A percentile compares a stretch with the other conserved stretches of the same genome.
Evolutionary conservation across 176 grass and related monocot species (phyloP).

Genomic region (Aegilops sharonensis): DNA sequence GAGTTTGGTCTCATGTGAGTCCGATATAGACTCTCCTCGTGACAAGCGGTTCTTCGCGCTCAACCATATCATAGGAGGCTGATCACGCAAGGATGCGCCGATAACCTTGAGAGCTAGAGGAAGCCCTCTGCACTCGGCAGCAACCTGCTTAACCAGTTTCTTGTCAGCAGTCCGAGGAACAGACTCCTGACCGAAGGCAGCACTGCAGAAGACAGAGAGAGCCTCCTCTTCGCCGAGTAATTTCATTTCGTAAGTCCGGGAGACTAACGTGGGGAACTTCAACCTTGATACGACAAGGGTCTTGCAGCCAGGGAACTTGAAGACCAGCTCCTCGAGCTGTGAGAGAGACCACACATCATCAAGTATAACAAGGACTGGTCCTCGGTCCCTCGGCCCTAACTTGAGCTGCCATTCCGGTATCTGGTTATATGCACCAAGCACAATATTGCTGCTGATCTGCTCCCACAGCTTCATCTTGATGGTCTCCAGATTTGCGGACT

Average conservation of each 20-base stretch:
- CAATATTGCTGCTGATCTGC: conserved; percentile 79
- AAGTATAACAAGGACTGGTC: conserved; percentile 78
- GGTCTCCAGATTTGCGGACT: conserved; percentile 75
- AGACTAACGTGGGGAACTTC: conserved; percentile 71
- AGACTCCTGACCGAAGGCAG: conserved; percentile 64
- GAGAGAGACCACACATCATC: conserved; percentile 92
- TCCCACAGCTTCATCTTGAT: conserved; percentile 91
- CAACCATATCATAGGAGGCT: conserved; percentile 91
- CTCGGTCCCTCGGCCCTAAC: conserved; percentile 61
- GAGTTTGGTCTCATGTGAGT: conserved; percentile 85
- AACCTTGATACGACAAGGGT: conserved; percentile 85
- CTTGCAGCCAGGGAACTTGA: conserved; percentile 81
- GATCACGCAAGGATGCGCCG: conserved; percentile 69
- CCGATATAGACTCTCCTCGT: conserved; percentile 77
- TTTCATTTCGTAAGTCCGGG: conserved; percentile 67
- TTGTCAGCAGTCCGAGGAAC: conserved; percentile 71
- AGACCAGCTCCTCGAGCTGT: conserved; percentile 77
- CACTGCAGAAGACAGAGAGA: conserved; percentile 71
- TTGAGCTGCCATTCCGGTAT: conserved; percentile 90
- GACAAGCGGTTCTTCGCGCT: conserved; percentile 91
- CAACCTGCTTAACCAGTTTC: conserved; percentile 92
- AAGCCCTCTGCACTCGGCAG: conserved; percentile 91
- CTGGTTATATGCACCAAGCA: conserved; percentile 82
- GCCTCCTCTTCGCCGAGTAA: conserved; percentile 81
- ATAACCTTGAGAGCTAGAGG: conserved; percentile 93